Percentiles rank a stretch among this genome's conserved stretches.
phyloP scores from a whole-genome alignment of 768 basidiomycete species.

The Leucosporidium yakuticum region DNA sequence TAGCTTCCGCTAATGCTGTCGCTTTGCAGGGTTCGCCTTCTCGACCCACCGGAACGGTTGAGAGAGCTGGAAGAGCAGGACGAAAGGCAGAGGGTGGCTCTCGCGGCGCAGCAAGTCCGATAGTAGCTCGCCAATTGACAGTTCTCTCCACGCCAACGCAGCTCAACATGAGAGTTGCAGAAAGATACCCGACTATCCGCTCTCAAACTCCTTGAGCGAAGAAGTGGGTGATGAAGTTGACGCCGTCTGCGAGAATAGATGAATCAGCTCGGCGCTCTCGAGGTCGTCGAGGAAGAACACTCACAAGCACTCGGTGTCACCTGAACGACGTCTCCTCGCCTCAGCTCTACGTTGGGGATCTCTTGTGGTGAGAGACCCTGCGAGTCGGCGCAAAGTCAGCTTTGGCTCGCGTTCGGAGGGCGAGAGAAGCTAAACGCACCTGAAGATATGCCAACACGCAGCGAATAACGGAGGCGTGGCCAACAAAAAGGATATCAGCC shows the following conservation, averaged over 20 bases:
- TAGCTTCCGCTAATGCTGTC: background rate
- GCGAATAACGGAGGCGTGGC: conserved; percentile 70
- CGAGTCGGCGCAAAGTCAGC: conserved; percentile 34
- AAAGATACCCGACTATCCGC: too few species aligned
- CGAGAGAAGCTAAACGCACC: conserved; percentile 21
- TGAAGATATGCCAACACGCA: conserved; percentile 58
- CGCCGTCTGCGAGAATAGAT: conserved; percentile 17
- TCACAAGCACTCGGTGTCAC: conserved; percentile 38
- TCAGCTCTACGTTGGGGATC: conserved; percentile 95
- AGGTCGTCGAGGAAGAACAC: background rate
- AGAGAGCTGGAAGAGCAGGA: conserved; percentile 1
- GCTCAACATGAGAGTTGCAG: too few species aligned
- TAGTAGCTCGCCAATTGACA: too few species aligned
- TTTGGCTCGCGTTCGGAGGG: conserved; percentile 25
- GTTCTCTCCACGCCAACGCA: too few species aligned
- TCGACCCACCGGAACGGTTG: conserved; percentile 10
- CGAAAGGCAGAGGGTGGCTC: too few species aligned
- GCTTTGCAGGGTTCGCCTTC: background rate
- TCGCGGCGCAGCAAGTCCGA: too few species aligned
- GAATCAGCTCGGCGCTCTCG: too few species aligned
- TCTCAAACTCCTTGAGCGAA: too few species aligned
- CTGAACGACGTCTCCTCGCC: conserved; percentile 92
- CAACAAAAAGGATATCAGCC: conserved; percentile 92
- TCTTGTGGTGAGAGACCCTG: conserved; percentile 83
- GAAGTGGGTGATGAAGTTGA: conserved; percentile 31